These are phyloP conservation scores for Colletotrichum tabaci DNA, from an alignment of 2,329 filamentous ascomycete species.

Conservation along the genomic window DNA sequence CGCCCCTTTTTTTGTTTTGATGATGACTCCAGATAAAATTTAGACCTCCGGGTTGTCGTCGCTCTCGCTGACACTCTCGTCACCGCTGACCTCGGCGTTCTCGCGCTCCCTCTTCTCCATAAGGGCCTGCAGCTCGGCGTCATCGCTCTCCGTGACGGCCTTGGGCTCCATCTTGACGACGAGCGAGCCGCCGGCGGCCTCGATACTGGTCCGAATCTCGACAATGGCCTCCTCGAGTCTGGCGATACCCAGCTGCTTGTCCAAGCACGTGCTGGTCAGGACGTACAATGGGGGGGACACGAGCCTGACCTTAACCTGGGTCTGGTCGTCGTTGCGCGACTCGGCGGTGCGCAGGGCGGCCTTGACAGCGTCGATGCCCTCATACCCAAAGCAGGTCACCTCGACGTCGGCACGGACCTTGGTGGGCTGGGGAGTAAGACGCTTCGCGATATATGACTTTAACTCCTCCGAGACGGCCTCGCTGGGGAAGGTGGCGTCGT, in stretches of 20 bases:
- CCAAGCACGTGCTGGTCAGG: slow-evolving; percentile 93
- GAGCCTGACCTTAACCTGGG: slow-evolving; percentile 97
- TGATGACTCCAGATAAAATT: slow-evolving; percentile 52
- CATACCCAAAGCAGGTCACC: slow-evolving; percentile 94
- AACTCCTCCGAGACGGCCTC: slow-evolving; percentile 90
- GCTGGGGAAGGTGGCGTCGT: slow-evolving; percentile 90
- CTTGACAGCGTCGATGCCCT: slow-evolving; percentile 99
- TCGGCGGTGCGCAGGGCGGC: slow-evolving; percentile 91
- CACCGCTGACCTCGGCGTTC: slow-evolving; percentile 97
- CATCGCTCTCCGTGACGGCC: slow-evolving; percentile 98
- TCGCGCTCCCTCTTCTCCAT: slow-evolving; percentile 99
- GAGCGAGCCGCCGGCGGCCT: slow-evolving; percentile 82
- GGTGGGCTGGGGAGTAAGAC: slow-evolving; percentile 96
- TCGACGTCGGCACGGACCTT: slow-evolving; percentile 99
- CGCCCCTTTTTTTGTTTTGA: slow-evolving; percentile 38
- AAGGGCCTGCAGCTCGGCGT: slow-evolving; percentile 94
- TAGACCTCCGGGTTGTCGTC: slow-evolving; percentile 77
- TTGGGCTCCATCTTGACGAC: slow-evolving; percentile 98
- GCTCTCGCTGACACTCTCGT: slow-evolving; percentile 95
- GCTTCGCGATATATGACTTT: slow-evolving; percentile 96
- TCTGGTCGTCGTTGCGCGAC: slow-evolving; percentile 91
- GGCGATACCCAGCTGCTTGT: slow-evolving; percentile 89
- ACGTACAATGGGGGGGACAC: slow-evolving; percentile 99
- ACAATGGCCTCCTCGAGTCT: slow-evolving; percentile 91
- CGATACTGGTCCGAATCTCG: slow-evolving; percentile 87